Conservation (phyloP, 2,329 filamentous ascomycete species). For the Escovopsis sp. region DNA sequence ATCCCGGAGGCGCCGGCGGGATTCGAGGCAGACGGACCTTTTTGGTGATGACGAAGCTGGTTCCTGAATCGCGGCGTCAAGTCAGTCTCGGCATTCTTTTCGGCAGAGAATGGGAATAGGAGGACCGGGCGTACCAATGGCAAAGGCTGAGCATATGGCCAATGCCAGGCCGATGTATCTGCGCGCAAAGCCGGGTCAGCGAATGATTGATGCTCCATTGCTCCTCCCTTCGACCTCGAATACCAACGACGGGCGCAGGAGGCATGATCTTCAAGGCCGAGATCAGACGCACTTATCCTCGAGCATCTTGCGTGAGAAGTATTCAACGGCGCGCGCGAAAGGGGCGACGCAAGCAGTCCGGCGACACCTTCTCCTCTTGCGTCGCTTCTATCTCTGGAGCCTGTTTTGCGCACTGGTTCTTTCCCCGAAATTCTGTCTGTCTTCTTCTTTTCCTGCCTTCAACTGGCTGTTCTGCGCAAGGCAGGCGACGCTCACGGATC, state of each 20-base stretch:
- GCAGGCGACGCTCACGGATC: too few species aligned
- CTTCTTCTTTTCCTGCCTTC: too few species aligned
- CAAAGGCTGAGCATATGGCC: conserved; percentile 59
- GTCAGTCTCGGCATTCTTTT: conserved; percentile 1
- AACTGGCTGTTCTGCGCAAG: too few species aligned
- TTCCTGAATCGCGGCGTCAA: conserved; percentile 43
- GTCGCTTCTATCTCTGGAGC: too few species aligned
- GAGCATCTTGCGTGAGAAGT: conserved; percentile 17
- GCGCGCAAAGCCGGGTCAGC: conserved; percentile 9
- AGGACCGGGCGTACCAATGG: conserved; percentile 45
- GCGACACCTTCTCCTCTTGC: too few species aligned
- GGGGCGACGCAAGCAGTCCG: conserved; percentile 9
- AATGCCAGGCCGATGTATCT: conserved; percentile 66
- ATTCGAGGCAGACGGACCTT: conserved; percentile 48
- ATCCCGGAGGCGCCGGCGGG: too few species aligned
- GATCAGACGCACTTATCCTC: conserved; percentile 22
- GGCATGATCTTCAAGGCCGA: too few species aligned
- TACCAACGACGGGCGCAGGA: too few species aligned
- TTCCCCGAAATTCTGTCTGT: too few species aligned
- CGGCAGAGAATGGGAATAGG: conserved; percentile 1
- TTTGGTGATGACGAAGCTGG: conserved; percentile 98
- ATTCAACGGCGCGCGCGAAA: conserved; percentile 7
- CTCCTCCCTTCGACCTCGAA: too few species aligned
- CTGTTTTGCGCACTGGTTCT: too few species aligned
- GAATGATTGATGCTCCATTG: too few species aligned